Conservation (phyloP, 768 basidiomycete species). For the Fomitopsis serialis region DNA sequence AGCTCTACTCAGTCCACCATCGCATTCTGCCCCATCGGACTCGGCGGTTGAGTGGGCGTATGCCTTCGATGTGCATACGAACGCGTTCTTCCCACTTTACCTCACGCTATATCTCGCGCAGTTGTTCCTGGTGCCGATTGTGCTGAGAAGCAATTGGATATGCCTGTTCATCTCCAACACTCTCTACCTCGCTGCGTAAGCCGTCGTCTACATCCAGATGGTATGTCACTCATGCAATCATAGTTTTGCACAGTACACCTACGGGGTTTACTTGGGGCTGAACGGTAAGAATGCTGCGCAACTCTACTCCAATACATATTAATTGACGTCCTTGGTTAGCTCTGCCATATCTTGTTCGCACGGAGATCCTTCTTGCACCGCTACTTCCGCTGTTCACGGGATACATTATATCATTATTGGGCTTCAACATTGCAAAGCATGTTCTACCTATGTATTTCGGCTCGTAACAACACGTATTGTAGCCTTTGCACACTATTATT, state of each 20-base stretch:
- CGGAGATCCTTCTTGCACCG: slow-evolving; percentile 87
- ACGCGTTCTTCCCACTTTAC: slow-evolving; percentile 93
- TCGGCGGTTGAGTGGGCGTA: slow-evolving; percentile 87
- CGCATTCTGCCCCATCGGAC: slow-evolving; percentile 66
- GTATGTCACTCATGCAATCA: neutral
- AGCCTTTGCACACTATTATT: too few species aligned
- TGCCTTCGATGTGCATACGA: slow-evolving; percentile 95
- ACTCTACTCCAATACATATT: slow-evolving; percentile 8
- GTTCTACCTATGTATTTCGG: slow-evolving; percentile 82
- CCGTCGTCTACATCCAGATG: slow-evolving; percentile 7
- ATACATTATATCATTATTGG: slow-evolving; percentile 82
- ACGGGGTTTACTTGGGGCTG: slow-evolving; percentile 84
- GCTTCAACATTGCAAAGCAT: slow-evolving; percentile 85
- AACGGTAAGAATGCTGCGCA: slow-evolving; percentile 47
- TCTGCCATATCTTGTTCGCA: slow-evolving; percentile 89
- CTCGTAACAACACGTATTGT: slow-evolving; percentile 26
- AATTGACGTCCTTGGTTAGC: slow-evolving; percentile 37
- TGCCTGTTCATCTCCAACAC: slow-evolving; percentile 92
- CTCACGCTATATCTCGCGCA: slow-evolving; percentile 87
- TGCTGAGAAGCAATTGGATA: slow-evolving; percentile 87
- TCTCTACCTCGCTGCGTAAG: slow-evolving; percentile 80
- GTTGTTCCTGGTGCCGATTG: slow-evolving; percentile 77
- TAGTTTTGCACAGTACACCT: slow-evolving; percentile 86
- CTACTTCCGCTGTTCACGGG: slow-evolving; percentile 81
- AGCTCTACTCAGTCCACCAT: slow-evolving; percentile 63